Base-by-base conservation (phyloP, 495 filamentous ascomycete species). In the Lophiotrema nucula region DNA sequence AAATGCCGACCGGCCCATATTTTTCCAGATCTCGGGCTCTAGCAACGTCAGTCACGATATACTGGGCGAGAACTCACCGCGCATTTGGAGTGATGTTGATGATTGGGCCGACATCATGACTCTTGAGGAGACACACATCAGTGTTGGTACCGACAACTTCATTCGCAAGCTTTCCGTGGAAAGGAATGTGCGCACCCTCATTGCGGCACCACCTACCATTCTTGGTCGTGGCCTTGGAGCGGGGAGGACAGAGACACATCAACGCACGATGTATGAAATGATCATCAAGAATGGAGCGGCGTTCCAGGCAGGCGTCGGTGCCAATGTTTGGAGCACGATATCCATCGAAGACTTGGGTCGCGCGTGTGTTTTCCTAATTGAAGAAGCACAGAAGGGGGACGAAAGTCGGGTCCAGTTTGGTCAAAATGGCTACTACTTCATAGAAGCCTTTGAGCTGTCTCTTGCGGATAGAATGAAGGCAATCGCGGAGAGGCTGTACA, bases 361-460 rank as follows among this genome's bases (percentile, higher is more conserved):
- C 21, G 42, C 42, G n/a, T 46, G 42, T 23, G 13, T 46, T 2
- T 46, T 46, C 42, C 3, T 46, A 18, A 18, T 46, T 13, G 42
- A 46, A 23, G n/a, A 18, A 18, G 42, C 42, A 46, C 42, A 46
- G 13, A 46, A 46, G 3, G 42, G 42, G 13, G 13, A 46, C 42
- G 23, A 46, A 16, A n/a, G n/a, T n/a, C 2, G 42, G 21, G 13
- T 46, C 2, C 42, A 18, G 21, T 46, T 18, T 2, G 2, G 42
- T 13, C 42, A 46, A 23, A 46, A 46, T 23, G 42, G 42, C 3
- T 46, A 46, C 23, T 46, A 46, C 21, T 46, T 46, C 13, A 46
- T 46, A 13, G 23, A 18, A 23, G 42, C 42, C 16, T 46, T 46
- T 46, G 42, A 46, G 16, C 42, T 46, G 16, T 46, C 42, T 1